A percentile compares a stretch with the other conserved stretches of the same genome.
These are phyloP conservation scores for Monascus ruber DNA, from an alignment of 2,329 filamentous ascomycete genomes.

Conservation along the genomic window DNA sequence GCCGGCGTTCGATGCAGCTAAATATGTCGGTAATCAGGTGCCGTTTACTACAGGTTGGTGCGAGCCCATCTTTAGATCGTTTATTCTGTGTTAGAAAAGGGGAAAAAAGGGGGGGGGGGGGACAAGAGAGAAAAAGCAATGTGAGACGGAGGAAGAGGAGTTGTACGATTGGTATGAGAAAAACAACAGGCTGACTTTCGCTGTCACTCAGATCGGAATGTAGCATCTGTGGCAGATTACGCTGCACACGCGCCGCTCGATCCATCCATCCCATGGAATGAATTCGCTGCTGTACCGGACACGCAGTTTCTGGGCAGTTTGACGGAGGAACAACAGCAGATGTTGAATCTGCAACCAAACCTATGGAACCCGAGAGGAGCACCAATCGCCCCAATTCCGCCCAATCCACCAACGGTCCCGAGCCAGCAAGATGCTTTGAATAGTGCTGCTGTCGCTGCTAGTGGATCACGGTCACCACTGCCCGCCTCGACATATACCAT, in stretches of 20 bases:
- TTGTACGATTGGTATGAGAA: not conserved
- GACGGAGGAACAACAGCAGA: conserved; percentile 15
- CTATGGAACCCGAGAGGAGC: conserved; percentile 20
- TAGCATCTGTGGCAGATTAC: conserved; percentile 16
- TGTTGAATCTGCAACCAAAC: conserved; percentile 22
- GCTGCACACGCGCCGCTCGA: conserved; percentile 20
- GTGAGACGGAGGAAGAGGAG: not conserved
- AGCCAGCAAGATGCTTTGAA: too few species aligned
- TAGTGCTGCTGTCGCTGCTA: too few species aligned
- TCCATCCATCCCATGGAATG: conserved; percentile 26
- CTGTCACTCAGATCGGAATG: conserved; percentile 14
- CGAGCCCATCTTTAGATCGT: too few species aligned
- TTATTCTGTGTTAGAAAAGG: too few species aligned
- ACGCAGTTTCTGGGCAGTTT: conserved; percentile 24
- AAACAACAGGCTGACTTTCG: not conserved
- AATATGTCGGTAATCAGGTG: conserved; percentile 22
- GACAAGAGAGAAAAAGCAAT: too few species aligned
- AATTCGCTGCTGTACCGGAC: conserved; percentile 25
- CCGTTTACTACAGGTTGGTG: conserved; percentile 22
- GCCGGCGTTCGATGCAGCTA: conserved; percentile 17
- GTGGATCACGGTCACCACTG: too few species aligned
- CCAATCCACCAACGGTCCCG: conserved; percentile 13
- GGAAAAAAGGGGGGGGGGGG: too few species aligned
- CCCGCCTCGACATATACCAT: conserved; percentile 17
- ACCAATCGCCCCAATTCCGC: conserved; percentile 16